Base-by-base conservation (phyloP, 805 yeast species). In the Saturnispora diversa region DNA sequence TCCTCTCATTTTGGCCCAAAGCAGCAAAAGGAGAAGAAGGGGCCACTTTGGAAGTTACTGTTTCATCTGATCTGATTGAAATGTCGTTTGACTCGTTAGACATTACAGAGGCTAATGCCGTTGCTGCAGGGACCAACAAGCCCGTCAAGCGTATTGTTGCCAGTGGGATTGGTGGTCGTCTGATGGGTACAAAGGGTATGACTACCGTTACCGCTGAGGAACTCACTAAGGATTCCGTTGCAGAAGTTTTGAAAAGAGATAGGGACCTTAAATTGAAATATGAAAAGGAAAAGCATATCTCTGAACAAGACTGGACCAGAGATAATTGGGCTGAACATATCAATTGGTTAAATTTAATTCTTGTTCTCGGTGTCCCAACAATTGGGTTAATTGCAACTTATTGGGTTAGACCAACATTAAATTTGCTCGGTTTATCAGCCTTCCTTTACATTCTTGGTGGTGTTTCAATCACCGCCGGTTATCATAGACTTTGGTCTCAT, bases 51-150 rank as follows among this genome's bases (percentile, higher is more conserved):
- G n/a, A n/a, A n/a, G n/a, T n/a, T n/a, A n/a, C n/a, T n/a, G n/a
- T n/a, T n/a, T n/a, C n/a, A n/a, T n/a, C n/a, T n/a, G n/a, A n/a
- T n/a, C n/a, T n/a, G n/a, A n/a, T n/a, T n/a, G n/a, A n/a, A n/a
- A n/a, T n/a, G n/a, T n/a, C 17, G 13, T 34, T 23, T 16, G 67
- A 62, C 32, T 37, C 59, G 1, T 74, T 78, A 38, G 87, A 84
- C 57, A 69, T 84, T 49, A 72, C 77, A 33, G 66, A 74, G 40
- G 85, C 87, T 45, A 83, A 81, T 60, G 77, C 84, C 35, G 71
- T 84, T 46, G 94, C 94, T 13, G 83, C 92, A 9, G 94, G 94
- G 49, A 74, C 84, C 40, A 76, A 82, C 66, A 80, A 77, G 57
- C 71, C 75, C 52, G 68, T 69, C 42, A 77, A 75, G 39, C 72